These are phyloP conservation scores for Falciphora oryzae DNA, from an alignment of 2,329 filamentous ascomycete genomes.

Conservation along the genomic window DNA sequence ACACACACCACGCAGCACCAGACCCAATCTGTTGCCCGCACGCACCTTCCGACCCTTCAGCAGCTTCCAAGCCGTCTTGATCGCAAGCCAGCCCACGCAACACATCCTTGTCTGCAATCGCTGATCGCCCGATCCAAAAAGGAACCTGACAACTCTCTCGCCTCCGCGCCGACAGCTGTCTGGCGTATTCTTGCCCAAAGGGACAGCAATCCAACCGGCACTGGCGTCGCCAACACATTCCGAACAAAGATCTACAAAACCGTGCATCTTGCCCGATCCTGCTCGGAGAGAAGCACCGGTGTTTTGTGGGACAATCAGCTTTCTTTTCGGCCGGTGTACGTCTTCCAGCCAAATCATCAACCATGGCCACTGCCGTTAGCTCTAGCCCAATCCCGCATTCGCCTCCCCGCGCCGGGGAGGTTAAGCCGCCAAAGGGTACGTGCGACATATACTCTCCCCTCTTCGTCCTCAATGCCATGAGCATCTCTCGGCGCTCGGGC, in stretches of 20 bases:
- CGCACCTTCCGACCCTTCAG: background rate
- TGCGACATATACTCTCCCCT: background rate
- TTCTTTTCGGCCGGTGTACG: background rate
- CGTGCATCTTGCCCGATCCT: background rate
- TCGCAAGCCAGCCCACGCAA: background rate
- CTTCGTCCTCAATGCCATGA: background rate
- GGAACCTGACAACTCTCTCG: background rate
- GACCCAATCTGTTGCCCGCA: background rate
- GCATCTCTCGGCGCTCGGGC: background rate
- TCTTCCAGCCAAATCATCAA: slow-evolving; percentile 15
- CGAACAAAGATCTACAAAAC: background rate
- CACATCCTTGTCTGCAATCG: background rate
- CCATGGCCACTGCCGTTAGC: slow-evolving; percentile 36
- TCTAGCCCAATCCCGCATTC: slow-evolving; percentile 33
- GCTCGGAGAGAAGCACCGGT: background rate
- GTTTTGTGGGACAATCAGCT: background rate
- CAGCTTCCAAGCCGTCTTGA: background rate
- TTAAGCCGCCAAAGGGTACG: slow-evolving; percentile 41
- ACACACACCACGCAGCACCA: background rate
- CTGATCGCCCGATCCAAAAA: background rate
- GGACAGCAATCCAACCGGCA: background rate
- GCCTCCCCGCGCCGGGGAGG: slow-evolving; percentile 32
- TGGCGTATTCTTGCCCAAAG: background rate
- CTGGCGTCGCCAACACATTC: background rate
- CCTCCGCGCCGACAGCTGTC: background rate